A percentile compares a stretch with the other conserved stretches of the same genome.
Evolutionary conservation across 225 moss, liverwort and hornwort genomes (phyloP).

Genomic region (Pseudoscleropodium purum): DNA sequence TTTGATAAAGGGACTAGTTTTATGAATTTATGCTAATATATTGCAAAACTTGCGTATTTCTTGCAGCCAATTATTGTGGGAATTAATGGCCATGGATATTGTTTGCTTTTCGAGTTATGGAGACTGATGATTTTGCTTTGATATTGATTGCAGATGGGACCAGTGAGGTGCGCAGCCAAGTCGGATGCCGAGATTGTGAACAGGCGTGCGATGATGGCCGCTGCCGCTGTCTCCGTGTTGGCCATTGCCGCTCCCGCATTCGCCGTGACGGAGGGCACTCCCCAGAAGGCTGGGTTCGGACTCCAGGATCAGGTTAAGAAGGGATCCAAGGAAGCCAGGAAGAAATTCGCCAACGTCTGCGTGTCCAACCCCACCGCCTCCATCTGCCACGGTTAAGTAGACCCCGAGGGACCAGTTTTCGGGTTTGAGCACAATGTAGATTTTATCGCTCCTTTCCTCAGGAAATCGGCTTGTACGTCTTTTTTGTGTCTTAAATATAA

Average conservation of each 20-base stretch:
- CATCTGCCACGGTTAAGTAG: constrained; percentile 63
- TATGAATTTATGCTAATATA: not conserved
- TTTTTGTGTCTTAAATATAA: not conserved
- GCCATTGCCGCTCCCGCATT: constrained; percentile 46
- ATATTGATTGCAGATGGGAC: constrained; percentile 22
- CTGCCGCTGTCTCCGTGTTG: constrained; percentile 52
- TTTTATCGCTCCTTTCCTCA: not conserved
- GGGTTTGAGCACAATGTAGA: constrained; percentile 20
- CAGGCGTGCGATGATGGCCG: constrained; percentile 73
- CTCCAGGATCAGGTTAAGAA: constrained; percentile 42
- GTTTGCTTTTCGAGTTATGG: not conserved
- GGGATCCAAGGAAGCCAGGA: constrained; percentile 65
- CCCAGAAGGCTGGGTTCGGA: constrained; percentile 32
- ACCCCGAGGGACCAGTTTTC: not conserved
- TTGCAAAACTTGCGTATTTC: not conserved
- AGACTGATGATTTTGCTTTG: not conserved
- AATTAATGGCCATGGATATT: not conserved
- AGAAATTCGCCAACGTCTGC: constrained; percentile 66
- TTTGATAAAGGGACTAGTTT: not conserved
- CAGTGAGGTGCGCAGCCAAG: constrained; percentile 25
- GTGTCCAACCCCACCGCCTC: constrained; percentile 64
- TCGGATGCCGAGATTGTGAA: constrained; percentile 45
- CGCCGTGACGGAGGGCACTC: constrained; percentile 40
- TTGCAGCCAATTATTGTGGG: not conserved
- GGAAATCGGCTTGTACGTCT: constrained; percentile 6